Evolutionary conservation across 495 filamentous ascomycete species (phyloP), one percentile per base, ranked within the genome.

Genomic region (Tricharina praecox): DNA sequence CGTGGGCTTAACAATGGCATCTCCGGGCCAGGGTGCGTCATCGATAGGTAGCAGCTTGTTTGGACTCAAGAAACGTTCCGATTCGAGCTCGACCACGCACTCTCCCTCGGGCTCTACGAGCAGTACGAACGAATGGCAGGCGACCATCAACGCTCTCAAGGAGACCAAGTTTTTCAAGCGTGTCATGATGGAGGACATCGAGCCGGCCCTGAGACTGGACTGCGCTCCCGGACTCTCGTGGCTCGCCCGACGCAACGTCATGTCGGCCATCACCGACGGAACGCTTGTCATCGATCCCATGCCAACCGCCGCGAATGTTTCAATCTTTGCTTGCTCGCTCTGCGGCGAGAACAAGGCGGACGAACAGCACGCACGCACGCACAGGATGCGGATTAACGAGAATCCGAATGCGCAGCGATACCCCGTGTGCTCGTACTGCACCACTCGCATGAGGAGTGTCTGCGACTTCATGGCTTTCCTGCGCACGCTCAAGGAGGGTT

Each of bases 131-230:
- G 45, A 38, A 19, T 13, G n/a, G 15, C 45, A 48, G 33, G 18
- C 24, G n/a, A 11, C 15, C n/a, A 15, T 32, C 13, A n/a, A 11
- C 9, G 30, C 45, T 37, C 65, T 97, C 36, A 93, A 93, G 56
- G 90, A 95, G 46, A 85, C 81, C 2, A 81, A 79, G 50, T 96
- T 94, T 62, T 97, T 86, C 64, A 97, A 97, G 63, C 76, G 90
- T 18, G 75, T 72, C 4, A 63, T 94, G 10, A 68, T 74, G 44
- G 90, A 97, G 62, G 90, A 96, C 63, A 81, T 97, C 45, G 90
- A 97, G 64, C 90, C 90, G 2, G 93, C 90, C 0, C 65, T 97
- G 16, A 75, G 90, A 33, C 72, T 96, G 3, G 90, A 97, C 63
- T 70, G 72, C 3, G 84, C 90, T 0, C 88, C 90, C 0, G 86